Base-by-base conservation (phyloP, 1,284 basidiomycete species). In the Coniferiporia weirii region DNA sequence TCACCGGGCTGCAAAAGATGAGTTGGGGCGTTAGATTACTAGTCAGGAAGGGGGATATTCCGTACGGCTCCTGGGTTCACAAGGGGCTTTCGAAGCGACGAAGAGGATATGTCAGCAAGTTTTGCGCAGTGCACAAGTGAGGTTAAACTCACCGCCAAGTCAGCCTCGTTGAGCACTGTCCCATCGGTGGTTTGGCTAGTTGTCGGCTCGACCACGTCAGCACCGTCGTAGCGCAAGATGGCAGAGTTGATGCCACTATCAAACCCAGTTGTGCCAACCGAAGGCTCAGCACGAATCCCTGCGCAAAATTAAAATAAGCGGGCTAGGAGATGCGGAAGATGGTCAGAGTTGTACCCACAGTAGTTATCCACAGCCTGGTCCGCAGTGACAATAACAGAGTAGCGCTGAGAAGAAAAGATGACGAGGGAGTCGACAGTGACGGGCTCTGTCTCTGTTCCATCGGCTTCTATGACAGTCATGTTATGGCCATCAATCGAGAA, bases 391-490 rank as follows among this genome's bases (percentile, higher is more conserved):
- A 68, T 57, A 68, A 74, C 49, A 70, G 76, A 70, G 69, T 72
- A 72, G 43, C 70, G 68, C 57, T 75, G 74, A 35, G 68, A 72
- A 9, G 69, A 68, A 59, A 66, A 72, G 46, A 80, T 77, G 9
- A 17, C 44, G 15, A 48, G 51, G 17, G 44, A 46, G 44, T 46
- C 44, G 0, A 80, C 76, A 1, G 65, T 60, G 9, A 75, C 64
- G 1, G 78, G 79, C 15, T 70, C 19, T 0, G 72, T 70, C 59
- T 73, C 75, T 10, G 63, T 66, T 3, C 82, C 79, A 44, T 85
- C 83, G 0, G 67, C 80, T 65, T 82, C 73, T 60, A 82, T 76
- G 62, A 81, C 67, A 3, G 76, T 79, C 68, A 81, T 67, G 1
- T 63, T 66, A 65, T 82, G 80, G 20, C 71, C 70, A 61, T 80